phyloP scores from a whole-genome alignment of 2,329 filamentous ascomycete species.

The Calonectria hongkongensis region DNA sequence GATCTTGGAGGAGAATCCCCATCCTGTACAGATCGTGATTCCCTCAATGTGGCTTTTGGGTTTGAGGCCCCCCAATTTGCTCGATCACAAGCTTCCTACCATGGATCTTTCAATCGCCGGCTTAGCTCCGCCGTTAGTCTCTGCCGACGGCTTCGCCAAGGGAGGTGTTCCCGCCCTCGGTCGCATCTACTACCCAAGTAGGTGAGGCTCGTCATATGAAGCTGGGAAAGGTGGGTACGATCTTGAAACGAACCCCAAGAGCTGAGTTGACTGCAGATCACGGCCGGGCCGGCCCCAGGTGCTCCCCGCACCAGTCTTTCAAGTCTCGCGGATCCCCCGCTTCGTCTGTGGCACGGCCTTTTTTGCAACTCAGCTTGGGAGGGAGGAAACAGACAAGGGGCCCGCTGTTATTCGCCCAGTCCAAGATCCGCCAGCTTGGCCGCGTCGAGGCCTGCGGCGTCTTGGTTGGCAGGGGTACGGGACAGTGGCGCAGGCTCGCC shows the following conservation, averaged over 20 bases:
- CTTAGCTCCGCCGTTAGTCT: conserved; percentile 15
- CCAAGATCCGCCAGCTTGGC: conserved; percentile 8
- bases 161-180: conserved; percentile 1
- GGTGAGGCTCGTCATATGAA: not conserved
- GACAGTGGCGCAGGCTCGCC: conserved; percentile 5
- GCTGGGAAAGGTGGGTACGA: conserved; percentile 3
- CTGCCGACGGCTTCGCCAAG: conserved; percentile 12
- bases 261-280: not conserved
- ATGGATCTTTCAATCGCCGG: not conserved
- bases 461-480: conserved; percentile 20
- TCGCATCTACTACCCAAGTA: not conserved
- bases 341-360: not conserved
- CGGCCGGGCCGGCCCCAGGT: not conserved
- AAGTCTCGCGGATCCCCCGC: conserved; percentile 3
- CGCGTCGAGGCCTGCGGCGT: conserved; percentile 1
- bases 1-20: no score
- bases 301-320: not conserved
- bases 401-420: not conserved
- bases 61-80: conserved; percentile 5
- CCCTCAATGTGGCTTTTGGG: not conserved
- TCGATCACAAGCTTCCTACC: not conserved
- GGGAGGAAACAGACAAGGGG: not conserved
- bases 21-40: not conserved
- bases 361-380: not conserved
- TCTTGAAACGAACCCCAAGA: conserved; percentile 10